Conservation (phyloP, 2,329 filamentous ascomycete genomes). For the Rhynchosporium agropyri region DNA sequence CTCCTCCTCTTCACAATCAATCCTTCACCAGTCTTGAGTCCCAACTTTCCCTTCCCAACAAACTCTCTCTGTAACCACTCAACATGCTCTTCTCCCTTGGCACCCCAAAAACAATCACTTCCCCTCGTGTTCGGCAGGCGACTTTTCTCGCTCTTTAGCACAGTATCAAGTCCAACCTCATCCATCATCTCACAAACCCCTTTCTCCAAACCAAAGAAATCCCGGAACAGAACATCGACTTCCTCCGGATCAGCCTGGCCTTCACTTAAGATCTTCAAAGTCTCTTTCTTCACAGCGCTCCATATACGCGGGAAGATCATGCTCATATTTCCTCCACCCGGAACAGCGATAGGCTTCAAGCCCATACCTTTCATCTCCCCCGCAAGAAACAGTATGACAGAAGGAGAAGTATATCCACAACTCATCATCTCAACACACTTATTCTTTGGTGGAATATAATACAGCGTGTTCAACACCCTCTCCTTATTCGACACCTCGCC, state of each 20-base stretch:
- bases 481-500: slow-evolving; percentile 42
- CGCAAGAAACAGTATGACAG: slow-evolving; percentile 40
- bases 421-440: slow-evolving; percentile 46
- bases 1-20: slow-evolving; percentile 14
- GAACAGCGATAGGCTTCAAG: slow-evolving; percentile 44
- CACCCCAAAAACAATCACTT: slow-evolving; percentile 13
- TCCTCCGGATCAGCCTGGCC: slow-evolving; percentile 44
- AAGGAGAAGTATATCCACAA: slow-evolving; percentile 41
- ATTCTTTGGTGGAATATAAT: slow-evolving; percentile 42
- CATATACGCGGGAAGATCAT: slow-evolving; percentile 48
- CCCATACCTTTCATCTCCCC: slow-evolving; percentile 41
- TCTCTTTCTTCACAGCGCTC: slow-evolving; percentile 47
- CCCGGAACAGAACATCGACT: slow-evolving; percentile 43
- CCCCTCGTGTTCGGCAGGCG: slow-evolving; percentile 38
- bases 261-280: slow-evolving; percentile 42
- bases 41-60: slow-evolving; percentile 41
- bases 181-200: slow-evolving; percentile 48
- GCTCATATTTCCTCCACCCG: slow-evolving; percentile 40
- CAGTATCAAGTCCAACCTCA: slow-evolving; percentile 46
- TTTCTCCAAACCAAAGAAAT: slow-evolving; percentile 40
- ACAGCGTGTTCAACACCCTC: slow-evolving; percentile 49
- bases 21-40: slow-evolving; percentile 43
- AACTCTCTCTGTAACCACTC: slow-evolving; percentile 40
- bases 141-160: slow-evolving; percentile 45
- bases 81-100: slow-evolving; percentile 24